These are phyloP conservation scores for Abortiporus biennis DNA, from an alignment of 1,284 basidiomycete genomes.

Conservation along the genomic window DNA sequence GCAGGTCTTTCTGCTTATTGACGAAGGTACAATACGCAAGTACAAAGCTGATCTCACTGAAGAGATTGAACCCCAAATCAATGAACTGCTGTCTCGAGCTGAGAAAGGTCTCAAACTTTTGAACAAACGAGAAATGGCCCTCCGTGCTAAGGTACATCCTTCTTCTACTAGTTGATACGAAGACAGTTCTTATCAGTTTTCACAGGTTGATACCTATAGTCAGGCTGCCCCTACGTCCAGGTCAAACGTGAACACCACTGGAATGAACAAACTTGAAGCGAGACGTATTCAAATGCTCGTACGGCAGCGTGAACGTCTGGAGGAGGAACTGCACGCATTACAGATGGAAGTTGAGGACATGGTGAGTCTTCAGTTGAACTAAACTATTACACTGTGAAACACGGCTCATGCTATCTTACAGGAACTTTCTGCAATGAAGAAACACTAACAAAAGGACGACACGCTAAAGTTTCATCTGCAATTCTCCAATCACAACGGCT, in stretches of 20 bases:
- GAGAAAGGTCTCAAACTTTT: conserved; percentile 58
- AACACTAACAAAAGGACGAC: conserved; percentile 1
- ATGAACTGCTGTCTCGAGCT: conserved; percentile 63
- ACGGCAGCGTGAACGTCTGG: conserved; percentile 57
- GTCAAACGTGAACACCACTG: conserved; percentile 40
- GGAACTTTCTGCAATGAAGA: conserved; percentile 22
- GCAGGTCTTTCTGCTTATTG: conserved; percentile 66
- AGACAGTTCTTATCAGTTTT: not conserved
- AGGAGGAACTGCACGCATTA: conserved; percentile 46
- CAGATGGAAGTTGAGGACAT: conserved; percentile 53
- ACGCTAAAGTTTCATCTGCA: conserved; percentile 27
- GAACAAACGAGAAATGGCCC: conserved; percentile 48
- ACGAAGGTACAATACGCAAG: conserved; percentile 58
- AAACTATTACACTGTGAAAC: not conserved
- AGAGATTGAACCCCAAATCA: conserved; percentile 74
- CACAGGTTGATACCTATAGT: conserved; percentile 47
- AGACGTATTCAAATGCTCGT: conserved; percentile 54
- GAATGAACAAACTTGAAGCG: conserved; percentile 58
- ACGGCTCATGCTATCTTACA: conserved; percentile 5
- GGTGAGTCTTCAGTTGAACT: conserved; percentile 29
- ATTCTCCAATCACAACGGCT: conserved; percentile 64
- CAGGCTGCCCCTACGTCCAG: conserved; percentile 33
- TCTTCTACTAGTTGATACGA: not conserved
- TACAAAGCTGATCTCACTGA: conserved; percentile 70
- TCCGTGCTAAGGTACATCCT: conserved; percentile 51